Base-by-base conservation (phyloP, 441 rosid genomes). In the Sinapis alba region DNA sequence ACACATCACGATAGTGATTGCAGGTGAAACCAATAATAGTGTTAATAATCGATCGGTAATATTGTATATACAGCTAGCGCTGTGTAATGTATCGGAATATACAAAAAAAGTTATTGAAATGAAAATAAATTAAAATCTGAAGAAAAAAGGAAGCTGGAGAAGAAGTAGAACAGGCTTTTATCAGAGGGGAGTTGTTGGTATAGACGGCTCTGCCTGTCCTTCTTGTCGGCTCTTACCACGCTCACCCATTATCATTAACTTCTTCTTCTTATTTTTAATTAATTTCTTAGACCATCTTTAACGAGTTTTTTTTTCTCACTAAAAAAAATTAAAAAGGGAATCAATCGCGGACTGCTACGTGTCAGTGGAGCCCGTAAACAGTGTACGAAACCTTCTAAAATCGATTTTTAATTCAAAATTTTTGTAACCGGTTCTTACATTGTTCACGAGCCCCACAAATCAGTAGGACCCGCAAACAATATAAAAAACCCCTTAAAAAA, bases 201-300 rank as follows among this genome's bases (percentile, higher is more conserved):
- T 74, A 81, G 86, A 84, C 88, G 89, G 92, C 88, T 85, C 85
- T 68, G 66, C 62, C 83, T 81, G 90, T 82, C 81, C 88, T 86
- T 86, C 27, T 80, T 85, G 92, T 86, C 87, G 87, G 86, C 70
- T 57, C 62, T 36, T 20, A 26, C 65, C 62, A 0, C 56, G 51
- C 75, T 60, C 65, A 2, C 30, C 54, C 54, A 47, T 47, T 47
- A 47, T n/a, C n/a, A 32, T 30, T 30, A n/a, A 26, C 28, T 26
- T 26, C 32, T 28, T 28, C 32, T 28, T 28, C 32, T 7, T 28
- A 28, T 28, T 28, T 28, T 28, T 28, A 28, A 38, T 38, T 38
- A 11, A 47, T 7, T 47, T 47, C 54, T 47, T 47, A n/a, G n/a
- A n/a, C n/a, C n/a, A n/a, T n/a, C n/a, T n/a, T n/a, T n/a, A n/a